These are phyloP conservation scores for Oryza brachyantha DNA, from an alignment of 176 grass and related monocot species.

Conservation along the genomic window DNA sequence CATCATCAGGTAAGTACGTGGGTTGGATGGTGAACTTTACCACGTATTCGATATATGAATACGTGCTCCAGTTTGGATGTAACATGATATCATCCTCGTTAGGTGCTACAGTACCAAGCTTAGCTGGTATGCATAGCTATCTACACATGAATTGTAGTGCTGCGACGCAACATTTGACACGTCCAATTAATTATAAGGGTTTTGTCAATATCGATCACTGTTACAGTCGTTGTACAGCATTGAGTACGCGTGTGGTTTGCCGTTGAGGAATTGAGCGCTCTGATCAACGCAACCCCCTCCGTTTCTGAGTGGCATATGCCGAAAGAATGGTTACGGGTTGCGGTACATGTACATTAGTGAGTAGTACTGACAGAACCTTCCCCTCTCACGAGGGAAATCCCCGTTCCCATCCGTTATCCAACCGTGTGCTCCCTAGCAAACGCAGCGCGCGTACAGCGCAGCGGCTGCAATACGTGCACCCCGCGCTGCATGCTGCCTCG, in stretches of 20 bases:
- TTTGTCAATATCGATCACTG: background rate
- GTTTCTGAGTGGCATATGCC: background rate
- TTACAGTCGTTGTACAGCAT: background rate
- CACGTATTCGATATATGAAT: background rate
- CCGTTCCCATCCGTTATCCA: background rate
- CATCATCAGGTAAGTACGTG: background rate
- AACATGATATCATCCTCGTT: background rate
- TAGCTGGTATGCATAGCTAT: background rate
- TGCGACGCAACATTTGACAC: background rate
- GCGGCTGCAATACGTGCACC: no score
- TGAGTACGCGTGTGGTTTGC: background rate
- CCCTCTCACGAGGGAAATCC: background rate
- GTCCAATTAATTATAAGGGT: background rate
- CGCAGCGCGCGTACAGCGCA: no score
- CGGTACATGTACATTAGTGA: background rate
- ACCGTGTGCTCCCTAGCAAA: background rate
- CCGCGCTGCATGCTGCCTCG: no score
- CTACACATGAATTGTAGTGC: background rate
- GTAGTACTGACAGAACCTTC: background rate
- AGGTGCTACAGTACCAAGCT: background rate
- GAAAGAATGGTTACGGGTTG: background rate
- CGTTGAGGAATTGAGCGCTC: conserved; percentile 2
- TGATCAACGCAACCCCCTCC: background rate
- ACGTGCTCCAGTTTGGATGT: background rate
- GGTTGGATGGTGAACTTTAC: background rate